Evolutionary conservation across 2,329 filamentous ascomycete genomes (phyloP).

Genomic region (Beauveria rudraprayagi): DNA sequence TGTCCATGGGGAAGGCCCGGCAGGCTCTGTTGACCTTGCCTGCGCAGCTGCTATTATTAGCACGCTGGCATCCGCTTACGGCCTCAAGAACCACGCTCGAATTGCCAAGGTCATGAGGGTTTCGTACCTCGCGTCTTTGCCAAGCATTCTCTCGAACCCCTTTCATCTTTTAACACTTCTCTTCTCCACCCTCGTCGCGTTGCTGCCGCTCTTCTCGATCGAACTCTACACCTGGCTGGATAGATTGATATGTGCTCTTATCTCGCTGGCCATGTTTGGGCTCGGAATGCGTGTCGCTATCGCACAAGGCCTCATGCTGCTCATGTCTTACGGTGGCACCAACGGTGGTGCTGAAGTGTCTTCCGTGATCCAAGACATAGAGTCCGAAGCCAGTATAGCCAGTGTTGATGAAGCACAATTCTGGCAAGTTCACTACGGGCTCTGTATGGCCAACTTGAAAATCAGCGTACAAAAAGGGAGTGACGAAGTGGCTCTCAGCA

Average conservation of each 20-base stretch:
- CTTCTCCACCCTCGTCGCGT: constrained; percentile 70
- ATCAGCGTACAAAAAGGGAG: constrained; percentile 57
- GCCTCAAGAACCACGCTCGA: constrained; percentile 80
- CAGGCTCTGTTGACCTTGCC: constrained; percentile 73
- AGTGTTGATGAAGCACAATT: constrained; percentile 86
- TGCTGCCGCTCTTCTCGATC: constrained; percentile 74
- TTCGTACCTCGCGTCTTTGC: constrained; percentile 71
- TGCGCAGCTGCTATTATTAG: constrained; percentile 73
- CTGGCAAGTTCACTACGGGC: constrained; percentile 96
- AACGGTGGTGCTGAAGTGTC: constrained; percentile 45
- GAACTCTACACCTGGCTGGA: constrained; percentile 80
- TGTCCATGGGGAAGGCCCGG: constrained; percentile 55
- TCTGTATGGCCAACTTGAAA: constrained; percentile 93
- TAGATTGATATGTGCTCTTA: constrained; percentile 68
- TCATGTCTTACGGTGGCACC: constrained; percentile 70
- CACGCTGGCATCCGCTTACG: constrained; percentile 78
- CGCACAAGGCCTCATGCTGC: constrained; percentile 83
- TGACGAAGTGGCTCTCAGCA: constrained; percentile 63
- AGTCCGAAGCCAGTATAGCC: constrained; percentile 66
- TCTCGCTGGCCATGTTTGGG: constrained; percentile 81
- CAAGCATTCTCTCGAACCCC: constrained; percentile 84
- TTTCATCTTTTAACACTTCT: constrained; percentile 90
- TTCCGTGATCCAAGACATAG: constrained; percentile 76
- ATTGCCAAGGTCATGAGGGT: constrained; percentile 90
- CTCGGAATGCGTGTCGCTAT: constrained; percentile 77